Percentiles rank a stretch among this genome's conserved stretches.
phyloP scores from a whole-genome alignment of 2,329 filamentous ascomycete species.

The Coniochaeta sp. region DNA sequence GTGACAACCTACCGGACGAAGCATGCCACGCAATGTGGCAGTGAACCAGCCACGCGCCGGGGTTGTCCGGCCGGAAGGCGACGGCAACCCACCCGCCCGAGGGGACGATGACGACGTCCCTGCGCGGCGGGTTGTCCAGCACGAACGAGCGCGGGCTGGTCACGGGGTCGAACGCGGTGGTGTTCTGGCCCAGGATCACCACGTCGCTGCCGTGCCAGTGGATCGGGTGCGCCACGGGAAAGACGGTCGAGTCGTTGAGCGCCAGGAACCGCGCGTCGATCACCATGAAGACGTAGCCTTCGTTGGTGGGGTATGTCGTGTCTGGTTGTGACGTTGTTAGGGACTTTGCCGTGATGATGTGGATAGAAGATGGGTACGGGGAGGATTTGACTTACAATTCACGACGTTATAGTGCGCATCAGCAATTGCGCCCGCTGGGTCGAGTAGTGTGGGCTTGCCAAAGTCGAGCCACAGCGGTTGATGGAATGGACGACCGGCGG shows the following conservation, averaged over 20 bases:
- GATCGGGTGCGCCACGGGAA: slow-evolving; percentile 4
- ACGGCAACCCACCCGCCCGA: background rate
- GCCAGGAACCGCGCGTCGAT: slow-evolving; percentile 3
- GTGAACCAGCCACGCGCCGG: background rate
- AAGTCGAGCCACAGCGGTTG: slow-evolving; percentile 7
- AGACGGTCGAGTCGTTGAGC: background rate
- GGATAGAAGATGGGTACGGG: background rate
- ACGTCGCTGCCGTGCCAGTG: slow-evolving; percentile 8
- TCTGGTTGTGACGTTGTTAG: background rate
- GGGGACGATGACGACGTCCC: background rate
- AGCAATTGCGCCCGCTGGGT: background rate
- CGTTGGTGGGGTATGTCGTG: background rate
- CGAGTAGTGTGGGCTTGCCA: slow-evolving; percentile 6
- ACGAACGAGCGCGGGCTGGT: background rate
- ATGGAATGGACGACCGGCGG: background rate
- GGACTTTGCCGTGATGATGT: no score
- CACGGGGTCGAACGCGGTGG: background rate
- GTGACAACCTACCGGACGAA: background rate
- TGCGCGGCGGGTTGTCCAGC: background rate
- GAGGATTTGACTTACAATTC: background rate
- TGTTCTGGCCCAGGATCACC: background rate
- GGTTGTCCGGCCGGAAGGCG: background rate
- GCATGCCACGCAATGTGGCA: background rate
- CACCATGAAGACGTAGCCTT: slow-evolving; percentile 9
- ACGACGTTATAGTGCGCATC: slow-evolving; percentile 4